phyloP scores from a whole-genome alignment of 1,139 yeast species.

The Taphrina flavorubra region DNA sequence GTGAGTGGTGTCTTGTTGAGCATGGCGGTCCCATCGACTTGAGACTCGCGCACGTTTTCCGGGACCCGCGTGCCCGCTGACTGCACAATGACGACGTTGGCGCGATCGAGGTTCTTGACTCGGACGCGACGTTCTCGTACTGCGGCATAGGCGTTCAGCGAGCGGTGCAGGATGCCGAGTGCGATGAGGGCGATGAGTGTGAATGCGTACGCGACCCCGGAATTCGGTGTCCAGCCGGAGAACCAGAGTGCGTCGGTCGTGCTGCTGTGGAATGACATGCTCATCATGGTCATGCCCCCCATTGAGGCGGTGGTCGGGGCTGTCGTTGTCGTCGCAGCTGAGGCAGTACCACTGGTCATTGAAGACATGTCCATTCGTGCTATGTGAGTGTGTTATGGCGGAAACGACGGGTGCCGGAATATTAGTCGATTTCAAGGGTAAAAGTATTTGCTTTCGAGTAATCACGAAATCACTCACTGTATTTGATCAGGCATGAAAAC shows the following conservation, averaged over 20 bases:
- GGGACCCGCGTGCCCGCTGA: background rate
- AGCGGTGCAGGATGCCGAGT: conserved; percentile 46
- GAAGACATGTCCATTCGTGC: conserved; percentile 19
- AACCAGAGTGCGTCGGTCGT: conserved; percentile 43
- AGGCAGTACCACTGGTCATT: background rate
- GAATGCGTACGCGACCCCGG: conserved; percentile 49
- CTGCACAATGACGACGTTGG: conserved; percentile 37
- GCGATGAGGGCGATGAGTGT: conserved; percentile 48
- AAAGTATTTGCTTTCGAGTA: background rate
- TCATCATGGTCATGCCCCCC: conserved; percentile 26
- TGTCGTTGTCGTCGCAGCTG: conserved; percentile 5
- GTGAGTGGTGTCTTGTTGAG: background rate
- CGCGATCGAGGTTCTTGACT: conserved; percentile 40
- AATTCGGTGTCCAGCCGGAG: conserved; percentile 47
- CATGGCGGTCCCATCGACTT: background rate
- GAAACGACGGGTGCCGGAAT: too few species aligned
- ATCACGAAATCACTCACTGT: too few species aligned
- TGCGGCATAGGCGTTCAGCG: conserved; percentile 41
- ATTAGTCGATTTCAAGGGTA: background rate
- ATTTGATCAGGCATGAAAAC: too few species aligned
- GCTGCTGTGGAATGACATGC: conserved; percentile 44
- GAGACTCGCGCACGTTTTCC: background rate
- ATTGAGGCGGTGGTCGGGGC: background rate
- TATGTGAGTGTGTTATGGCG: too few species aligned
- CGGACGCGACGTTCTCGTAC: conserved; percentile 43